These are phyloP conservation scores for Penicillium sp. DNA, from an alignment of 2,329 filamentous ascomycete genomes.

Conservation along the genomic window DNA sequence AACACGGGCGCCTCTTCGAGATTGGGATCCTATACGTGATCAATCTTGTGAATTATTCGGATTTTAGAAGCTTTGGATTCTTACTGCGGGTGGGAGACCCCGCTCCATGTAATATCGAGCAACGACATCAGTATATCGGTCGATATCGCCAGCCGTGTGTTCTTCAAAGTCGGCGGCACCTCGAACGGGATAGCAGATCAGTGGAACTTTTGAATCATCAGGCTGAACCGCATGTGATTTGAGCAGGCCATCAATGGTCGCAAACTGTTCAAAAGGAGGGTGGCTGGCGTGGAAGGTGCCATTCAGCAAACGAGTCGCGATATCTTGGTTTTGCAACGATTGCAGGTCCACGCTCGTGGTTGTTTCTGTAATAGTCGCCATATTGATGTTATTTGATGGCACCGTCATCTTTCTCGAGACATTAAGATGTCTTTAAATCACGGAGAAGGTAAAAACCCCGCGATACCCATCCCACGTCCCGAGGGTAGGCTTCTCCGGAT, in stretches of 20 bases:
- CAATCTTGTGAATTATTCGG: not conserved
- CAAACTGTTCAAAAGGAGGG: constrained; percentile 28
- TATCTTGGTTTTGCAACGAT: constrained; percentile 23
- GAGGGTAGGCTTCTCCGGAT: not conserved
- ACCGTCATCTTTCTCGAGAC: not conserved
- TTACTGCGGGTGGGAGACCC: constrained; percentile 29
- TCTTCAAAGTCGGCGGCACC: constrained; percentile 31
- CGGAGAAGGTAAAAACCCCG: not conserved
- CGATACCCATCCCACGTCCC: not conserved
- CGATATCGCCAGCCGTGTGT: constrained; percentile 29
- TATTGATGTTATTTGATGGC: not conserved
- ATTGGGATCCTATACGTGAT: constrained; percentile 36
- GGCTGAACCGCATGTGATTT: constrained; percentile 29
- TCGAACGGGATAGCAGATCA: constrained; percentile 30
- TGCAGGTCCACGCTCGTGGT: constrained; percentile 14
- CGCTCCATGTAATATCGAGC: constrained; percentile 29
- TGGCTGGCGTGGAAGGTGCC: constrained; percentile 32
- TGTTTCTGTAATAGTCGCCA: constrained; percentile 20
- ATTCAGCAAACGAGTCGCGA: constrained; percentile 29
- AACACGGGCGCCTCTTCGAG: constrained; percentile 47
- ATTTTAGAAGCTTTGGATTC: not conserved
- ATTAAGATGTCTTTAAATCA: not conserved
- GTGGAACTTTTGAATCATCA: constrained; percentile 21
- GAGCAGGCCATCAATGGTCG: constrained; percentile 31
- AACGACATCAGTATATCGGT: constrained; percentile 33